These are phyloP conservation scores for Fusarium metavorans DNA, from an alignment of 2,329 filamentous ascomycete genomes.

Conservation along the genomic window DNA sequence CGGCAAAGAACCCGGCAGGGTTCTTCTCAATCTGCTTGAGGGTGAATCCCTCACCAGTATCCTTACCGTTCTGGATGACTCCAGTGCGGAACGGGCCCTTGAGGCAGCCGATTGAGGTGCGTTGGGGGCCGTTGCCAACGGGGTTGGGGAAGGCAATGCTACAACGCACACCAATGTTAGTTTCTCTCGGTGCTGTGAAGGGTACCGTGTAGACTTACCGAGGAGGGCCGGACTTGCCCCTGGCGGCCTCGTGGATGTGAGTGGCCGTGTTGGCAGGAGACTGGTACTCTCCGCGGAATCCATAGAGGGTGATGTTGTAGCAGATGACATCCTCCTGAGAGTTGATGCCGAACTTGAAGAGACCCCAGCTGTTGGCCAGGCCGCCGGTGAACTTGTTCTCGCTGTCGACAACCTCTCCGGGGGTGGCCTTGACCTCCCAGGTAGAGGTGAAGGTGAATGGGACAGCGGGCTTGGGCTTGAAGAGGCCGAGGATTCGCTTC, in stretches of 20 bases:
- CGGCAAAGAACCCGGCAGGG: constrained; percentile 63
- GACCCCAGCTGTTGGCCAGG: constrained; percentile 57
- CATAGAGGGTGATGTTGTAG: constrained; percentile 63
- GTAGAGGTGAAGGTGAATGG: constrained; percentile 61
- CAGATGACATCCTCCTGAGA: constrained; percentile 56
- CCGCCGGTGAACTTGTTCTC: constrained; percentile 54
- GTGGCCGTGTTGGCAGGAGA: constrained; percentile 65
- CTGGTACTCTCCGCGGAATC: constrained; percentile 62
- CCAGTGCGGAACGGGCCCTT: constrained; percentile 52
- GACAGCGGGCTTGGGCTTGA: constrained; percentile 28
- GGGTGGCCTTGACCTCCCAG: constrained; percentile 60
- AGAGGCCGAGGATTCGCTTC: constrained; percentile 30
- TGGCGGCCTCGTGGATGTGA: constrained; percentile 64
- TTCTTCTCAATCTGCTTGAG: constrained; percentile 64
- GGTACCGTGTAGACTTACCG: constrained; percentile 45
- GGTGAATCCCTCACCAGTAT: constrained; percentile 58
- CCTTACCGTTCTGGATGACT: constrained; percentile 44
- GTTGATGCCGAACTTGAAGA: constrained; percentile 67
- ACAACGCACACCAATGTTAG: not conserved
- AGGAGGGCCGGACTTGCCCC: constrained; percentile 62
- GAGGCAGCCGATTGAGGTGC: constrained; percentile 57
- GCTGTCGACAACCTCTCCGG: constrained; percentile 61
- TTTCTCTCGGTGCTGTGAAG: not conserved
- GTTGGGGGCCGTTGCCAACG: constrained; percentile 48
- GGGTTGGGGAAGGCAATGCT: constrained; percentile 64